phyloP scores from a whole-genome alignment of 805 yeast genomes.

The Yamadazyma laniorum region DNA sequence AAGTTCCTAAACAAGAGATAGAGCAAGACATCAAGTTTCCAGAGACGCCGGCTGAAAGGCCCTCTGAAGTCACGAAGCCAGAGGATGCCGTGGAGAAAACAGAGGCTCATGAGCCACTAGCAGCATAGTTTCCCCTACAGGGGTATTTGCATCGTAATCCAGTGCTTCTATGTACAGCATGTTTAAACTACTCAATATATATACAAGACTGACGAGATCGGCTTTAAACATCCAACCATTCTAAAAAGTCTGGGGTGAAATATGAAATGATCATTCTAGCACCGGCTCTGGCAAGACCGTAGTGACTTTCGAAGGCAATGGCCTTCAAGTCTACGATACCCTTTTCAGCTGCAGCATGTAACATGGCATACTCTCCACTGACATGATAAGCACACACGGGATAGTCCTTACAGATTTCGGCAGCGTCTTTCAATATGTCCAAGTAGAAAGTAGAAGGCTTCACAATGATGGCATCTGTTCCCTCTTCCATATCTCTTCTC shows the following conservation, averaged over 20 bases:
- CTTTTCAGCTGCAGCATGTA: conserved; percentile 97
- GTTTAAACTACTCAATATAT: no score
- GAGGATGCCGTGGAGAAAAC: neutral
- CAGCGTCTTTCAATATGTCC: conserved; percentile 87
- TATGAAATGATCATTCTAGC: conserved; percentile 89
- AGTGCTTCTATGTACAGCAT: no score
- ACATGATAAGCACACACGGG: conserved; percentile 97
- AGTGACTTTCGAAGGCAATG: conserved; percentile 83
- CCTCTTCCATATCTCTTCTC: conserved; percentile 81
- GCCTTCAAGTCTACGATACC: conserved; percentile 82
- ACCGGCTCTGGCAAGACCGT: conserved; percentile 93
- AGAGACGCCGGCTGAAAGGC: neutral
- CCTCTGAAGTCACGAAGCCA: neutral
- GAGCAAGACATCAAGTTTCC: neutral
- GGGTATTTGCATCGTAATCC: no score
- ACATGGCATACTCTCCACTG: conserved; percentile 96
- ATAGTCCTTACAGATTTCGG: conserved; percentile 73
- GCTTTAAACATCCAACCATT: conserved; percentile 78
- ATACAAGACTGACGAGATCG: no score
- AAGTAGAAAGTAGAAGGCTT: conserved; percentile 95
- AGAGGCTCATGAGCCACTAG: conserved; percentile 1
- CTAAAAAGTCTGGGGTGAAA: conserved; percentile 93
- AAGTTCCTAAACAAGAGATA: conserved; percentile 10
- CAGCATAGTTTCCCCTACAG: no score
- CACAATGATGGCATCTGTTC: conserved; percentile 93